Percentiles rank a stretch among this genome's conserved stretches.
Conservation (phyloP, 495 filamentous ascomycete species). For the Lophiostoma macrostomum region DNA sequence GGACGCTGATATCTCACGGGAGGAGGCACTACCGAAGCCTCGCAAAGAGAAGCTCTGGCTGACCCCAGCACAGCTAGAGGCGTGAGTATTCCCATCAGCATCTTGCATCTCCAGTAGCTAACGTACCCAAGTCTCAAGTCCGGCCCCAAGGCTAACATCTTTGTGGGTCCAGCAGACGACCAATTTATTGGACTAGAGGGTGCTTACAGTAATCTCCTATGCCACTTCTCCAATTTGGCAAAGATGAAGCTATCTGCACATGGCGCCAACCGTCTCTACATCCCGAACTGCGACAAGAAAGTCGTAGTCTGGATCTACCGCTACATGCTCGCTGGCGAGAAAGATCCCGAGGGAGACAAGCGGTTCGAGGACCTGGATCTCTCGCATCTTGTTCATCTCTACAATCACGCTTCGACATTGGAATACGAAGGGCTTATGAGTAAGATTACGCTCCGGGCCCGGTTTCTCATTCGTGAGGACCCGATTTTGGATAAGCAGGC, state of each 20-base stretch:
- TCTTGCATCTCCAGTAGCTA: not conserved
- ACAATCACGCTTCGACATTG: not conserved
- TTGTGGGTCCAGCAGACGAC: slow-evolving; percentile 4
- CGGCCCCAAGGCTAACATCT: slow-evolving; percentile 18
- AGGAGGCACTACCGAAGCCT: no score
- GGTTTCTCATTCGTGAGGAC: no score
- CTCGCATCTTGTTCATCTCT: not conserved
- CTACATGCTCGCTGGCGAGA: slow-evolving; percentile 21
- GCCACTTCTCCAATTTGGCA: slow-evolving; percentile 8
- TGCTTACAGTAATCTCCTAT: slow-evolving; percentile 10
- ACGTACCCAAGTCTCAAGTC: slow-evolving; percentile 11
- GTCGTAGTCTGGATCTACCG: slow-evolving; percentile 20
- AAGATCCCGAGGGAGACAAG: not conserved
- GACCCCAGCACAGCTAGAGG: not conserved
- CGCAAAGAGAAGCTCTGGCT: no score
- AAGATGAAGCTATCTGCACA: slow-evolving; percentile 2
- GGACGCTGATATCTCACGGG: no score
- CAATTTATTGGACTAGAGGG: slow-evolving; percentile 21
- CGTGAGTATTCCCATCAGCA: not conserved
- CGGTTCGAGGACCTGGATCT: not conserved
- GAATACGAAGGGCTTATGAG: not conserved
- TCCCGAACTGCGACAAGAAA: slow-evolving; percentile 10
- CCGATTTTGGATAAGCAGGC: no score
- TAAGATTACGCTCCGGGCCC: not conserved
- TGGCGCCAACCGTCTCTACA: not conserved